Evolutionary conservation across 2,329 filamentous ascomycete genomes (phyloP).

Genomic region (Talaromyces sp.): DNA sequence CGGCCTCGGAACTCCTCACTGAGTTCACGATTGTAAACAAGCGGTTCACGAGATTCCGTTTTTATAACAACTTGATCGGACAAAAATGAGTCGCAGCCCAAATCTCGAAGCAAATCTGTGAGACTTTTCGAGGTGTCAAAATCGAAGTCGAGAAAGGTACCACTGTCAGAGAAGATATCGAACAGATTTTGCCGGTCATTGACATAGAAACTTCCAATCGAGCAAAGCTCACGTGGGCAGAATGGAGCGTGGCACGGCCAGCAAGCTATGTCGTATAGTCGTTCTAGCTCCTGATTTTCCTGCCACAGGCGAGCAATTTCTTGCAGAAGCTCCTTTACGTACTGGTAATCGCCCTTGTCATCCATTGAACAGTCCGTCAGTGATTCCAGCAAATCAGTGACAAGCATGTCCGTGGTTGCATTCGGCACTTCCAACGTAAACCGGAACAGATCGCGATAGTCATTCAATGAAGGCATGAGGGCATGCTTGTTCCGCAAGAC

Average conservation of each 20-base stretch:
- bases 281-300: not conserved
- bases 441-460: not conserved
- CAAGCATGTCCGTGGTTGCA: not conserved
- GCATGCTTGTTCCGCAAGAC: not conserved
- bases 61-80: not conserved
- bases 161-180: not conserved
- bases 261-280: not conserved
- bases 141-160: not conserved
- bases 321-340: not conserved
- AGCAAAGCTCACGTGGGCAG: not conserved
- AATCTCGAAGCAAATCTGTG: not conserved
- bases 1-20: not conserved
- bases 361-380: not conserved
- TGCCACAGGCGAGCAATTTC: not conserved
- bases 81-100: not conserved
- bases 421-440: not conserved
- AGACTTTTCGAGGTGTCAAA: not conserved
- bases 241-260: not conserved
- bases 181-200: not conserved
- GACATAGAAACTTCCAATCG: not conserved
- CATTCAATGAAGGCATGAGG: not conserved
- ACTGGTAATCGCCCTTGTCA: not conserved
- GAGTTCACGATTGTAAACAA: not conserved
- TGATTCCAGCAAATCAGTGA: not conserved
- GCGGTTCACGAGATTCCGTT: not conserved